These are phyloP conservation scores for Austroboletus novae-zelandiae DNA, from an alignment of 1,284 basidiomycete species.

Conservation along the genomic window DNA sequence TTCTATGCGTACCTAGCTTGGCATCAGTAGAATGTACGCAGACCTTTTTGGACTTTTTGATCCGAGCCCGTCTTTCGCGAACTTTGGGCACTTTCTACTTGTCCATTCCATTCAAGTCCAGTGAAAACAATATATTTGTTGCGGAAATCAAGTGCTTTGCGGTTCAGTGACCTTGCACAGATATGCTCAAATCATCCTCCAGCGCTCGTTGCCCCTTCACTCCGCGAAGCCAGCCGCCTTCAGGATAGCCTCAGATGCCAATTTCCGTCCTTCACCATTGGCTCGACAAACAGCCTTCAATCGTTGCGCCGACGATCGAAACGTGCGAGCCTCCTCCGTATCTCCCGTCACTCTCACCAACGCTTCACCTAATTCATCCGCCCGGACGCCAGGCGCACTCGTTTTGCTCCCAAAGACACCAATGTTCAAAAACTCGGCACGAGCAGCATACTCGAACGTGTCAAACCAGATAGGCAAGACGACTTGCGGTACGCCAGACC, in stretches of 20 bases:
- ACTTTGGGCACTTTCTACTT: no score
- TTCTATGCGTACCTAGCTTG: no score
- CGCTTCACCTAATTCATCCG: slow-evolving; percentile 10
- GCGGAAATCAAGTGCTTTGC: no score
- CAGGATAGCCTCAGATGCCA: slow-evolving; percentile 2
- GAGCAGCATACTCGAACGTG: slow-evolving; percentile 13
- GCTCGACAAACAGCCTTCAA: slow-evolving; percentile 8
- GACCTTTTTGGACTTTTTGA: no score
- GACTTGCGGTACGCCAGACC: slow-evolving; percentile 10
- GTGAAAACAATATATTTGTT: no score
- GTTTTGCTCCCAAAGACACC: slow-evolving; percentile 16
- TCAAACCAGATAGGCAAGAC: slow-evolving; percentile 17
- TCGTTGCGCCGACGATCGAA: slow-evolving; percentile 5
- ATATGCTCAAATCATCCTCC: no score
- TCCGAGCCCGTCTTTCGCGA: no score
- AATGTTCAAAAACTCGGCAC: slow-evolving; percentile 10
- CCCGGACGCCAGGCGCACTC: slow-evolving; percentile 9
- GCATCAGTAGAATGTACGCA: no score
- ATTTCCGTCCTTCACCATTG: slow-evolving; percentile 7
- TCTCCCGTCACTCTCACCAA: slow-evolving; percentile 7
- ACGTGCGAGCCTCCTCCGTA: slow-evolving; percentile 3
- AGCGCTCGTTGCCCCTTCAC: no score
- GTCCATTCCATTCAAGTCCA: no score
- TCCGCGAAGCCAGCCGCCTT: not conserved
- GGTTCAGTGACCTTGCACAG: no score